Conservation (phyloP, 1,139 yeast species). For the Waltiozyma sp. region DNA sequence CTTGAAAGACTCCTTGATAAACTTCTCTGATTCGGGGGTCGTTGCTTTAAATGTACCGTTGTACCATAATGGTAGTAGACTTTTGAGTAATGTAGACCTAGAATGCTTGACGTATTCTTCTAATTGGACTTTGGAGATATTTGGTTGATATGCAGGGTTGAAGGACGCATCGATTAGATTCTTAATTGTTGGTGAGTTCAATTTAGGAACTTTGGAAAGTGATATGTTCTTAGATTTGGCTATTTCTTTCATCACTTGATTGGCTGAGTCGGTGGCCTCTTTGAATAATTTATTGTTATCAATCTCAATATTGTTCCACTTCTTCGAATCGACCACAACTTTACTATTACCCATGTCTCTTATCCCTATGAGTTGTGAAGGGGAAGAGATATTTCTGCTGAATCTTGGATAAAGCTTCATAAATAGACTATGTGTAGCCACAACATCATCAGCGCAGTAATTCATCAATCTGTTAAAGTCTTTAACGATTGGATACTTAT, state of each 20-base stretch:
- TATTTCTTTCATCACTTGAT: not conserved
- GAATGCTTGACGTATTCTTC: not conserved
- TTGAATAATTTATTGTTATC: not conserved
- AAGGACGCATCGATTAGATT: not conserved
- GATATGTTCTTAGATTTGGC: not conserved
- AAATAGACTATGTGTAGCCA: conserved; percentile 62
- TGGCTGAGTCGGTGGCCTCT: not conserved
- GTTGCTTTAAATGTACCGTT: not conserved
- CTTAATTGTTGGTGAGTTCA: not conserved
- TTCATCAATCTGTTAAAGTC: conserved; percentile 51
- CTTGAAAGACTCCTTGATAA: not conserved
- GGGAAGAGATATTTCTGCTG: conserved; percentile 30
- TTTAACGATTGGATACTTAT: conserved; percentile 41
- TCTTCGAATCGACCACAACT: not conserved
- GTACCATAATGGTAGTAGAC: not conserved
- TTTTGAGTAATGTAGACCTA: not conserved
- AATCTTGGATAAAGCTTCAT: no score
- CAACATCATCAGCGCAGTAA: conserved; percentile 84
- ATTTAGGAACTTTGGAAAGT: not conserved
- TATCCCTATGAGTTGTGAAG: conserved; percentile 2
- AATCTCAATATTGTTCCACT: conserved; percentile 1
- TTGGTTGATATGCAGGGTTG: not conserved
- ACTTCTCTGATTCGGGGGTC: not conserved
- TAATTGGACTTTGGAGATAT: not conserved
- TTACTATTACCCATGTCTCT: conserved; percentile 3